Evolutionary conservation across 2,329 filamentous ascomycete species (phyloP).

Genomic region (Hymenoscyphus occultus): DNA sequence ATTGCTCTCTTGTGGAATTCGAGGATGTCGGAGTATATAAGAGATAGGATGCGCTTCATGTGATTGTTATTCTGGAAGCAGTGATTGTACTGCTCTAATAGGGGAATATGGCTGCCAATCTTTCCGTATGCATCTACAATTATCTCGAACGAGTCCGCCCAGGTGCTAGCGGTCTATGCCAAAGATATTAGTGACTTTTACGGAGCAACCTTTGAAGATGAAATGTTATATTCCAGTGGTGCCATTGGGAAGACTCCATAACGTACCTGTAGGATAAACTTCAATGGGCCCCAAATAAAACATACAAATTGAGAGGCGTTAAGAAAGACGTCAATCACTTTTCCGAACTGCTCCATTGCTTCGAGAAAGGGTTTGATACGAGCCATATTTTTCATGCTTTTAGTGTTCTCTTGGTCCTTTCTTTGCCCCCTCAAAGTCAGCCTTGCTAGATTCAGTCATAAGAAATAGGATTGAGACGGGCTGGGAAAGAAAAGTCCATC

Average conservation of each 20-base stretch:
- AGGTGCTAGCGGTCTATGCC: not conserved
- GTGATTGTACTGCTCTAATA: conserved; percentile 36
- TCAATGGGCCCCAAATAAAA: conserved; percentile 41
- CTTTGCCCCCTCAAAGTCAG: not conserved
- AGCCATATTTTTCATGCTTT: conserved; percentile 28
- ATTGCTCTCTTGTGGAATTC: conserved; percentile 36
- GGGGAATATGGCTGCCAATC: conserved; percentile 24
- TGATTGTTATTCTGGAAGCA: conserved; percentile 34
- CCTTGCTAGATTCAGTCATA: too few species aligned
- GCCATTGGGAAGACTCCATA: conserved; percentile 38
- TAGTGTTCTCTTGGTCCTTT: conserved; percentile 21
- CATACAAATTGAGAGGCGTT: conserved; percentile 35
- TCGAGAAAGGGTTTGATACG: conserved; percentile 29
- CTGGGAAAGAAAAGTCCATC: too few species aligned
- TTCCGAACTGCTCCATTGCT: conserved; percentile 39
- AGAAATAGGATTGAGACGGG: too few species aligned
- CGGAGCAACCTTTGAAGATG: conserved; percentile 23
- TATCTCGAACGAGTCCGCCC: not conserved
- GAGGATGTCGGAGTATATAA: conserved; percentile 41
- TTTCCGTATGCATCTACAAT: not conserved
- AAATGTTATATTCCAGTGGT: conserved; percentile 36
- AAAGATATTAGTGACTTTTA: conserved; percentile 28
- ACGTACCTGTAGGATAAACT: conserved; percentile 39
- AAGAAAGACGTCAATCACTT: conserved; percentile 38
- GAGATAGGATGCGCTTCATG: conserved; percentile 35